Evolutionary conservation across 192 early-diverging fungal genomes (phyloP).

Genomic region (Podila minutissima): DNA sequence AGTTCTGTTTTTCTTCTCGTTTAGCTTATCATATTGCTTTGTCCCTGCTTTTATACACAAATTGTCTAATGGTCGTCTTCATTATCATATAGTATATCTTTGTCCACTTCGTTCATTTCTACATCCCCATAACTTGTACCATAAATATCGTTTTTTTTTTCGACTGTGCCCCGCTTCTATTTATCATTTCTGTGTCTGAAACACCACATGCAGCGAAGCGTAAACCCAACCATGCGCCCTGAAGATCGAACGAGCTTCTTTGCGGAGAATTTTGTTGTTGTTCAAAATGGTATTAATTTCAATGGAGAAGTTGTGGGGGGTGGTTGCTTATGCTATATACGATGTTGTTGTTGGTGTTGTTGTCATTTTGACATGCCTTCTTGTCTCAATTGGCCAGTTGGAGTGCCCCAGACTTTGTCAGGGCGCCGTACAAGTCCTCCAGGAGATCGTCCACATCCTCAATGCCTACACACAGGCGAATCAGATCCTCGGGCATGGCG

Average conservation of each 20-base stretch:
- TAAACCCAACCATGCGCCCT: too few relatives aligned
- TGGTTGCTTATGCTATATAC: too few relatives aligned
- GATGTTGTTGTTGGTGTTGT: not conserved
- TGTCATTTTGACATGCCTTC: not conserved
- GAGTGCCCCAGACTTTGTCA: slow-evolving; percentile 69
- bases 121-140: not conserved
- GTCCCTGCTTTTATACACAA: not conserved
- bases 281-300: too few relatives aligned
- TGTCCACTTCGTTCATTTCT: not conserved
- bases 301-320: too few relatives aligned
- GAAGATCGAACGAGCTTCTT: too few relatives aligned
- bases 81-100: too few relatives aligned
- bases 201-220: too few relatives aligned
- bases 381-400: slow-evolving; percentile 30
- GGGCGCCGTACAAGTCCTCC: slow-evolving; percentile 83
- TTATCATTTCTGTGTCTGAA: slow-evolving; percentile 2
- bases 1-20: not conserved
- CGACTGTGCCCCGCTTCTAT: not conserved
- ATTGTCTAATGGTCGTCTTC: not conserved
- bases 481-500: slow-evolving; percentile 95
- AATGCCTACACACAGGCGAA: slow-evolving; percentile 95
- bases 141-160: not conserved
- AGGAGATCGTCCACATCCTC: slow-evolving; percentile 93
- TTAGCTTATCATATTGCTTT: slow-evolving; percentile 5
- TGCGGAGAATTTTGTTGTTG: too few relatives aligned